A percentile compares a stretch with the other conserved stretches of the same genome.
Evolutionary conservation across 768 basidiomycete genomes (phyloP).

Genomic region (Podaxis pistillaris): DNA sequence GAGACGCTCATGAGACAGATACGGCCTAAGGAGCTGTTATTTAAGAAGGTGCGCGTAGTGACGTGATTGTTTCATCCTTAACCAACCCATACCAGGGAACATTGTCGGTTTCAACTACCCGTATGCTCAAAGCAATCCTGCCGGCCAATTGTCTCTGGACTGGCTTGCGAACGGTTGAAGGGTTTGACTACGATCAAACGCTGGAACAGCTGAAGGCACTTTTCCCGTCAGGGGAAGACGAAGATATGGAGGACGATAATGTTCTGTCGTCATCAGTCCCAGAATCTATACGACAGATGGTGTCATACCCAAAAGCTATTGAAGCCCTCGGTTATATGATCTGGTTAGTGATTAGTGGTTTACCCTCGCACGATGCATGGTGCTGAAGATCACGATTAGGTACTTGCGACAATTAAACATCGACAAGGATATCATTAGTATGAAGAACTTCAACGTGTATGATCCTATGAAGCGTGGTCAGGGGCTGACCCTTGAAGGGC

Average conservation of each 20-base stretch:
- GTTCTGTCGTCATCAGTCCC: conserved; percentile 54
- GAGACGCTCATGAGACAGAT: conserved; percentile 93
- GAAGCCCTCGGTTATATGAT: conserved; percentile 90
- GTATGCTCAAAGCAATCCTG: conserved; percentile 78
- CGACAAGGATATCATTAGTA: conserved; percentile 90
- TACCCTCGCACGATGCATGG: conserved; percentile 21
- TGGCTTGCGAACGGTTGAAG: conserved; percentile 78
- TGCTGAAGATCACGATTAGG: conserved; percentile 32
- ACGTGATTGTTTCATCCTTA: background rate
- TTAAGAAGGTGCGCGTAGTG: conserved; percentile 64
- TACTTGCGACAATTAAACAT: conserved; percentile 93
- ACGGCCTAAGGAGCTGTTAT: conserved; percentile 87
- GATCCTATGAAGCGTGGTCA: conserved; percentile 93
- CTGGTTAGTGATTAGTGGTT: conserved; percentile 50
- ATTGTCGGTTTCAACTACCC: conserved; percentile 77
- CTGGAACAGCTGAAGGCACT: conserved; percentile 65
- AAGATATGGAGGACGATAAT: conserved; percentile 34
- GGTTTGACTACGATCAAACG: conserved; percentile 72
- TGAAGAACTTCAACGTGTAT: conserved; percentile 97
- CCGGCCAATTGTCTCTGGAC: conserved; percentile 89
- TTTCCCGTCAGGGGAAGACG: conserved; percentile 51
- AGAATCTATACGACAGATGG: conserved; percentile 72
- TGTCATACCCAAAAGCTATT: conserved; percentile 62
- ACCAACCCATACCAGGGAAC: conserved; percentile 62
- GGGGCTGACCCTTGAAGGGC: conserved; percentile 87